Evolutionary conservation across 176 grass and related monocot species (phyloP).

Genomic region (Hyparrhenia diplandra): DNA sequence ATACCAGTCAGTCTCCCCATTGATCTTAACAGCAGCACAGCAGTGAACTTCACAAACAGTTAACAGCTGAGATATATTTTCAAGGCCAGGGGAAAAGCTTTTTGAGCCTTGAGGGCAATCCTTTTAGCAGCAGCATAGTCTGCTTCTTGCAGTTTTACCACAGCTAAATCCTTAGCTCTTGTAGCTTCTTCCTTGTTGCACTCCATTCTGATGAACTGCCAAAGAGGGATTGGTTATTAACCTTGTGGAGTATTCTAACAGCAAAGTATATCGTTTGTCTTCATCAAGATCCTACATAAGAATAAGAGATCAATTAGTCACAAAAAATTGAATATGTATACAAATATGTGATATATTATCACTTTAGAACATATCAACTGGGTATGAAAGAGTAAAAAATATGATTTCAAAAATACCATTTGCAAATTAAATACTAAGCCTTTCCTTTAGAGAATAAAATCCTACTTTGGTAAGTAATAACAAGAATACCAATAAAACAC

Average conservation of each 20-base stretch:
- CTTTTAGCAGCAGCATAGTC: slow-evolving; percentile 55
- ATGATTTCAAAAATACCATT: no score
- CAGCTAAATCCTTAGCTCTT: slow-evolving; percentile 58
- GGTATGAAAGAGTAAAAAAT: not conserved
- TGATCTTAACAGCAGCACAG: slow-evolving; percentile 45
- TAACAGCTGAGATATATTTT: slow-evolving; percentile 71
- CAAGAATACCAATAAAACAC: not conserved
- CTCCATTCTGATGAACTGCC: slow-evolving; percentile 42
- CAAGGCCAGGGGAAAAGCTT: slow-evolving; percentile 58
- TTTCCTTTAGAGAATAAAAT: not conserved
- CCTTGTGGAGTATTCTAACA: not conserved
- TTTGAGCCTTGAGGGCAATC: slow-evolving; percentile 65
- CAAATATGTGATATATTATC: not conserved
- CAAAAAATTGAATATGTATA: not conserved
- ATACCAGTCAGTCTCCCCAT: slow-evolving; percentile 78
- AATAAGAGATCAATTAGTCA: slow-evolving; percentile 1
- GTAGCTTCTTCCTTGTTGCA: slow-evolving; percentile 83
- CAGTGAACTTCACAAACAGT: slow-evolving; percentile 77
- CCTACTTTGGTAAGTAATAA: not conserved
- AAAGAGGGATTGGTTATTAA: not conserved
- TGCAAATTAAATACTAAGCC: no score
- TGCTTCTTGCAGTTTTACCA: slow-evolving; percentile 50
- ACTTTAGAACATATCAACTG: not conserved
- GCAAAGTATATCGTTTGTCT: not conserved
- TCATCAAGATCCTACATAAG: slow-evolving; percentile 19